A percentile compares a stretch with the other conserved stretches of the same genome.
phyloP scores from a whole-genome alignment of 345 rosid species.

The Conringia planisiliqua region DNA sequence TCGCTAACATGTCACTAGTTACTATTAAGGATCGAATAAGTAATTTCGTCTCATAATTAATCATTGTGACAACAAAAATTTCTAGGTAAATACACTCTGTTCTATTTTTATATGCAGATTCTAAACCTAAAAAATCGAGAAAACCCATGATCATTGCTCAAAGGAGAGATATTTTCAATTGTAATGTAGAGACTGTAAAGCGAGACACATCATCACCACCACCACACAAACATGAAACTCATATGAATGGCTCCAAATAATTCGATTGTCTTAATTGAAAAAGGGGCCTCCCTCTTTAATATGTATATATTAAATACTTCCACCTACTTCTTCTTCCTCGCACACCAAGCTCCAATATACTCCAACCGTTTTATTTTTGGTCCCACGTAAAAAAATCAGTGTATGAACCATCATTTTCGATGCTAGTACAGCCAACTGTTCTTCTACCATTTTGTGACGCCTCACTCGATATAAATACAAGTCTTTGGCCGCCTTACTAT shows the following conservation, averaged over 20 bases:
- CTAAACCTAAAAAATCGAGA: not conserved
- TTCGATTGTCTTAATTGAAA: constrained; percentile 14
- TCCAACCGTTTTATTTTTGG: constrained; percentile 15
- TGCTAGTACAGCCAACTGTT: not conserved
- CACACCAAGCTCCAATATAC: constrained; percentile 25
- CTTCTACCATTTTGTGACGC: not conserved
- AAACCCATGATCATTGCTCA: not conserved
- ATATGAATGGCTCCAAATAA: constrained; percentile 36
- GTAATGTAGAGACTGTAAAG: constrained; percentile 3
- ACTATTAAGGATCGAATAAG: not conserved
- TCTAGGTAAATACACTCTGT: not conserved
- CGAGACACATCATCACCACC: constrained; percentile 22
- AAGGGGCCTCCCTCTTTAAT: constrained; percentile 22
- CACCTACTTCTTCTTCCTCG: constrained; percentile 18
- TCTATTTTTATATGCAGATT: not conserved
- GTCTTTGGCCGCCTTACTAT: constrained; percentile 1
- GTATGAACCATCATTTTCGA: constrained; percentile 8
- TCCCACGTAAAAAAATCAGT: not conserved
- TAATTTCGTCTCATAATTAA: not conserved
- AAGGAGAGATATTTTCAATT: constrained; percentile 19
- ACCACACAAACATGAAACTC: constrained; percentile 31
- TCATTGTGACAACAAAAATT: not conserved
- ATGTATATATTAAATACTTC: constrained; percentile 9
- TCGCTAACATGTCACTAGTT: not conserved
- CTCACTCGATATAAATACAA: constrained; percentile 2